Conservation (phyloP, 2,329 filamentous ascomycete species). For the Trichophyton mentagrophytes region DNA sequence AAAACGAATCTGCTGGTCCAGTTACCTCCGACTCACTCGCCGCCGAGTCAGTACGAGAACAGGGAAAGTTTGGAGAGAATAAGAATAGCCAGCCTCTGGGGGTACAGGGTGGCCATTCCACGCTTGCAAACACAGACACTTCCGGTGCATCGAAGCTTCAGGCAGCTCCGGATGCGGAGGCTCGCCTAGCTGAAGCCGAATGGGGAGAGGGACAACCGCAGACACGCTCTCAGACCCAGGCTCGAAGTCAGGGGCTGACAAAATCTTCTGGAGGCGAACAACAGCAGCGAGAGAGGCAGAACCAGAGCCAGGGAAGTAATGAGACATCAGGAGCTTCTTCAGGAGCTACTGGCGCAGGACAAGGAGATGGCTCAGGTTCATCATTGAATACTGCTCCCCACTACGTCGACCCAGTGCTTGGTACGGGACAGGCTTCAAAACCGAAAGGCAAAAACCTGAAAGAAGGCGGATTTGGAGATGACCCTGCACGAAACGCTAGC, state of each 20-base stretch:
- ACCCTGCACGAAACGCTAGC: conserved; percentile 36
- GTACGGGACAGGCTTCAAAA: conserved; percentile 21
- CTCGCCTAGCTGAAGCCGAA: conserved; percentile 27
- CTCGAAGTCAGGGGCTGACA: conserved; percentile 16
- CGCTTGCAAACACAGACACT: conserved; percentile 44
- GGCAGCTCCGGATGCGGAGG: conserved; percentile 35
- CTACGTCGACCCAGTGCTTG: conserved; percentile 27
- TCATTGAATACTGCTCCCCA: conserved; percentile 25
- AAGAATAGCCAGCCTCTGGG: conserved; percentile 38
- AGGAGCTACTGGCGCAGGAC: background rate
- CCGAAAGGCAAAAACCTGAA: conserved; percentile 42
- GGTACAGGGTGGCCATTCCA: conserved; percentile 42
- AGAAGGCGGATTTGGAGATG: conserved; percentile 35
- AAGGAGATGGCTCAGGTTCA: conserved; percentile 15
- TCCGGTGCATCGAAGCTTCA: conserved; percentile 40
- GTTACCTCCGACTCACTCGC: conserved; percentile 61
- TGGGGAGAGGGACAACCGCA: conserved; percentile 17
- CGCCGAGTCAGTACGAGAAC: conserved; percentile 51
- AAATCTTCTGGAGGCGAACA: conserved; percentile 9
- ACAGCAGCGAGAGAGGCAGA: background rate
- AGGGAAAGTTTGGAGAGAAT: conserved; percentile 52
- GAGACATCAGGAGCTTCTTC: background rate
- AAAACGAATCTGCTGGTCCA: conserved; percentile 48
- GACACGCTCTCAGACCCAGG: conserved; percentile 15
- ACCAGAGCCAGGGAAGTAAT: conserved; percentile 7